Base-by-base conservation (phyloP, 345 rosid species). In the Hypericum perforatum region DNA sequence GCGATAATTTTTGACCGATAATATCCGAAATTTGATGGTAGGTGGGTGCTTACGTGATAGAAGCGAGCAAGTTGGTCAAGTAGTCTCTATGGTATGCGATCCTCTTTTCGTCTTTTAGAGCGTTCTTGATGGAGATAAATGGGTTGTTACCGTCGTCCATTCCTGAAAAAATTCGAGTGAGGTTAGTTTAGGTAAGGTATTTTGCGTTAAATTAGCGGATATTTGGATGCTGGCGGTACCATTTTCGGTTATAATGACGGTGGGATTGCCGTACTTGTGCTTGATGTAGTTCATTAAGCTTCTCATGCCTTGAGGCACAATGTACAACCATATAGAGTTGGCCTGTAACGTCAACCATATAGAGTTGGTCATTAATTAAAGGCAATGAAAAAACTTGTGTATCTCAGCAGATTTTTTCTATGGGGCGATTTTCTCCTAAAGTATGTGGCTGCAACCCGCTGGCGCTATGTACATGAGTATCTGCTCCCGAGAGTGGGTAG, bases 21-120 rank as follows among this genome's bases (percentile, higher is more conserved):
- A n/a, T n/a, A n/a, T n/a, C n/a, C n/a, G n/a, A n/a, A n/a, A 11
- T 39, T 22, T 0, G 32, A n/a, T 8, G 0, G 7, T 48, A 36
- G 22, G 8, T 11, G 13, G 11, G 13, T 40, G 37, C 29, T 9
- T 72, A 85, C 94, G 67, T 87, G 58, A 92, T 81, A 11, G 96
- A 63, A 46, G 95, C 84, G 39, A 73, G 73, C 75, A 92, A 69
- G 78, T 71, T 85, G 11, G 90, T 59, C 9, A 92, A 78, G 70
- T 92, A 92, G 69, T 80, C 95, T 46, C 78, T 69, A 57, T 79
- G 95, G 74, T 79, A 92, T 63, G 37, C 80, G 78, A 92, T 80
- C 72, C 98, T 80, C 55, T 87, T 92, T 50, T 57, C 57, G 63
- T 92, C 98, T 62, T 83, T 83, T 6, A 85, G 63, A 57, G 95